Evolutionary conservation across 176 grass and related monocot species (phyloP).

Genomic region (Miscanthus lutarioriparius): DNA sequence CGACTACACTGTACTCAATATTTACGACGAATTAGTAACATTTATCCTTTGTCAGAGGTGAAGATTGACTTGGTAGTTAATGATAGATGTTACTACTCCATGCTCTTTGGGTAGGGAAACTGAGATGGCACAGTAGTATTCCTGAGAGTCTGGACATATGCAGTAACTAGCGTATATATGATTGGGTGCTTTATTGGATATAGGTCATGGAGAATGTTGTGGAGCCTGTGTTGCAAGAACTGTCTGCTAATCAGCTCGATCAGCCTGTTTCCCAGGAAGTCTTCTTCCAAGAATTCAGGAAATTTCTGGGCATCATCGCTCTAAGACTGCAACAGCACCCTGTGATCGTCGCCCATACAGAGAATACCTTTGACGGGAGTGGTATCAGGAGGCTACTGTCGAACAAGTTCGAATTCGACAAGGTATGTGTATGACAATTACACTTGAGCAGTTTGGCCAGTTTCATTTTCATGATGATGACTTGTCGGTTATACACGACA

Average conservation of each 20-base stretch:
- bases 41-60: too few species aligned
- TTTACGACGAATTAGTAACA: background rate
- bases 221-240: slow-evolving; percentile 52
- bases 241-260: slow-evolving; percentile 46
- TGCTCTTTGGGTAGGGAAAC: background rate
- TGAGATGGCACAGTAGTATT: background rate
- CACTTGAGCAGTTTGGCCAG: background rate
- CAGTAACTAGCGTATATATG: background rate
- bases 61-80: too few species aligned
- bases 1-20: background rate
- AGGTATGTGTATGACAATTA: slow-evolving; percentile 37
- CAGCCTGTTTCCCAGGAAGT: slow-evolving; percentile 50
- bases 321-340: slow-evolving; percentile 57
- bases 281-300: slow-evolving; percentile 70
- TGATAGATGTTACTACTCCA: too few species aligned
- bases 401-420: slow-evolving; percentile 63
- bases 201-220: slow-evolving; percentile 68
- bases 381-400: slow-evolving; percentile 60
- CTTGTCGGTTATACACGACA: background rate
- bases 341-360: slow-evolving; percentile 77
- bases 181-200: background rate
- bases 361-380: slow-evolving; percentile 88
- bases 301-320: slow-evolving; percentile 39
- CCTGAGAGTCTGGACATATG: too few species aligned
- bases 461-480: background rate